phyloP scores from a whole-genome alignment of 1,284 basidiomycete genomes.

The Trametes pubescens region DNA sequence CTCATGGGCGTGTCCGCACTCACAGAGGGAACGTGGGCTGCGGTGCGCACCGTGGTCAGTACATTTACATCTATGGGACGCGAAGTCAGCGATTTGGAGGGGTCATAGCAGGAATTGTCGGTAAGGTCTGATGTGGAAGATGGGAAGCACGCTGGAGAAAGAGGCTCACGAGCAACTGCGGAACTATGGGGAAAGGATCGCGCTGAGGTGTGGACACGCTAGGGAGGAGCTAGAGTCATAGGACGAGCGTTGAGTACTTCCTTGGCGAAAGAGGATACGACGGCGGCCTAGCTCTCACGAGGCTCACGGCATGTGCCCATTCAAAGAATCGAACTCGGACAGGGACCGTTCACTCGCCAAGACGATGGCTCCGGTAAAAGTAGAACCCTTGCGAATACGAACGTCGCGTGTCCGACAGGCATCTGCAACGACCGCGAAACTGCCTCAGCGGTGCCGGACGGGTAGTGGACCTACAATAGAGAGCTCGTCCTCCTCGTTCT shows the following conservation, averaged over 20 bases:
- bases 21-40: neutral
- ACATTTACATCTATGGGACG: neutral
- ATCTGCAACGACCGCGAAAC: neutral
- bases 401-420: neutral
- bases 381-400: no score
- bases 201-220: neutral
- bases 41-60: neutral
- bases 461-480: slow-evolving; percentile 29
- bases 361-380: no score
- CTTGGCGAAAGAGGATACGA: neutral
- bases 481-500: slow-evolving; percentile 50
- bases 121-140: neutral
- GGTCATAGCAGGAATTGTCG: neutral
- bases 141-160: neutral
- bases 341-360: no score
- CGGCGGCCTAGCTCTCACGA: neutral
- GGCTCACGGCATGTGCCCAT: neutral
- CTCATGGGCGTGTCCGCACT: neutral
- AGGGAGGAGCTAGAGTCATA: neutral
- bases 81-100: neutral
- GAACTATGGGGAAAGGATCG: neutral
- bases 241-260: neutral
- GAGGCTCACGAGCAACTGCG: neutral
- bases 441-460: neutral
- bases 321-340: no score